A percentile compares a stretch with the other conserved stretches of the same genome.
Evolutionary conservation across 352 stramenopile genomes (phyloP).

Genomic region (Pythium diclinum): DNA sequence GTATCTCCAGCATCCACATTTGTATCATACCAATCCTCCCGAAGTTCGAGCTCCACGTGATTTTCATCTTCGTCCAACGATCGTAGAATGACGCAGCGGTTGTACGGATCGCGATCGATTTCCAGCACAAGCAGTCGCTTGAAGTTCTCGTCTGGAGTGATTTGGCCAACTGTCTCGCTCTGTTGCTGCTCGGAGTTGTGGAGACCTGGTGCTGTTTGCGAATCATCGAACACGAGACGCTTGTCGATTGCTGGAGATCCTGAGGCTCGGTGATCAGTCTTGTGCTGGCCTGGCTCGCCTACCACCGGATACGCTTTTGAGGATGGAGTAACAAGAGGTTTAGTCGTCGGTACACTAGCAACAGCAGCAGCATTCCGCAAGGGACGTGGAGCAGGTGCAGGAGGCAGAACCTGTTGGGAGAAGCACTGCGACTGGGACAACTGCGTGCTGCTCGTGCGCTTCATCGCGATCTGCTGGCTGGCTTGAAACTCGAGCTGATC

Average conservation of each 20-base stretch:
- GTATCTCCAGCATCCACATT: slow-evolving; percentile 66
- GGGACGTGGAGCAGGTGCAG: slow-evolving; percentile 20
- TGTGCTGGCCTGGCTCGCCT: neutral
- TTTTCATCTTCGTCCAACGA: slow-evolving; percentile 67
- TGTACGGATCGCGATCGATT: slow-evolving; percentile 47
- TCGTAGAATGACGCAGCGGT: slow-evolving; percentile 50
- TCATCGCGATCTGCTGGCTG: slow-evolving; percentile 35
- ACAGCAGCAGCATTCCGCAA: slow-evolving; percentile 17
- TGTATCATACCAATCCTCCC: slow-evolving; percentile 80
- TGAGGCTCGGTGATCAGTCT: neutral
- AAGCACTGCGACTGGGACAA: slow-evolving; percentile 15
- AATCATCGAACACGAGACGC: slow-evolving; percentile 11
- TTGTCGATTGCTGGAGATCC: slow-evolving; percentile 15
- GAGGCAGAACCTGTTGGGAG: slow-evolving; percentile 30
- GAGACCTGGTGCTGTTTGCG: neutral
- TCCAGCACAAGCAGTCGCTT: slow-evolving; percentile 65
- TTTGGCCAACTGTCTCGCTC: neutral
- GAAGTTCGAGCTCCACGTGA: slow-evolving; percentile 54
- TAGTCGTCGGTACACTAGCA: slow-evolving; percentile 17
- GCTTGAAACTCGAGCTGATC: slow-evolving; percentile 68
- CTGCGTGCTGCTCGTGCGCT: slow-evolving; percentile 7
- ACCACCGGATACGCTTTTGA: slow-evolving; percentile 21
- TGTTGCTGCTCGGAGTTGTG: neutral
- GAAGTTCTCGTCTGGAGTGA: slow-evolving; percentile 34
- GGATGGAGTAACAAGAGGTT: slow-evolving; percentile 27